These are phyloP conservation scores for Apiotrichum montevideense DNA, from an alignment of 1,284 basidiomycete species.

Conservation along the genomic window DNA sequence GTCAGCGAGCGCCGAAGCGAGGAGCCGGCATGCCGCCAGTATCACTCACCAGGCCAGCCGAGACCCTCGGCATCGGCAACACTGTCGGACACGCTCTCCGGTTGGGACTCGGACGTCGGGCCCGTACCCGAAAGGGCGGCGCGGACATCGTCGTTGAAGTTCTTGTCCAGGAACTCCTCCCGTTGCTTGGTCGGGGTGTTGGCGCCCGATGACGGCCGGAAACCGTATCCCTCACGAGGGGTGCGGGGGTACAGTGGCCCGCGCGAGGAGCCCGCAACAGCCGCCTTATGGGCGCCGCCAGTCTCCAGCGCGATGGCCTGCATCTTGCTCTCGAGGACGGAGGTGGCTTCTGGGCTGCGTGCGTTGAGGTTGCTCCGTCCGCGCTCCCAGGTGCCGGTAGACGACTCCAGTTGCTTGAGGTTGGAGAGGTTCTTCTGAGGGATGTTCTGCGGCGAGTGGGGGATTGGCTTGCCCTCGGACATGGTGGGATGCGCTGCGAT, in stretches of 20 bases:
- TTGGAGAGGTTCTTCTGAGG: conserved; percentile 30
- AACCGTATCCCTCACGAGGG: conserved; percentile 68
- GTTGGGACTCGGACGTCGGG: not conserved
- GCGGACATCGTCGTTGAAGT: conserved; percentile 18
- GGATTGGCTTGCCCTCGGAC: too few relatives aligned
- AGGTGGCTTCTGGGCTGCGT: conserved; percentile 29
- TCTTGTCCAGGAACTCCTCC: conserved; percentile 5
- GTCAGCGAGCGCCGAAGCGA: not conserved
- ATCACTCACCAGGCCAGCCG: conserved; percentile 81
- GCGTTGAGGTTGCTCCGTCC: conserved; percentile 34
- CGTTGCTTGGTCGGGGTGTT: conserved; percentile 51
- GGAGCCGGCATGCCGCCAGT: not conserved
- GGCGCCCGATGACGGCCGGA: conserved; percentile 61
- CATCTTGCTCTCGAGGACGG: conserved; percentile 19
- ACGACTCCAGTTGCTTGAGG: conserved; percentile 38
- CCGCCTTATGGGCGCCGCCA: not conserved
- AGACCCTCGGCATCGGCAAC: conserved; percentile 80
- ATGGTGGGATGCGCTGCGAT: too few relatives aligned
- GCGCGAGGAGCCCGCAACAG: not conserved
- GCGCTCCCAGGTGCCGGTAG: conserved; percentile 44
- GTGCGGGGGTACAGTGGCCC: conserved; percentile 18
- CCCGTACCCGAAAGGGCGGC: conserved; percentile 8
- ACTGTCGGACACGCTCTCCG: conserved; percentile 31
- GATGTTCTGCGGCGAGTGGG: conserved; percentile 4
- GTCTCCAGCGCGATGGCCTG: not conserved